phyloP scores from a whole-genome alignment of 73 alveolate species.

The Paramecium primaurelia region DNA sequence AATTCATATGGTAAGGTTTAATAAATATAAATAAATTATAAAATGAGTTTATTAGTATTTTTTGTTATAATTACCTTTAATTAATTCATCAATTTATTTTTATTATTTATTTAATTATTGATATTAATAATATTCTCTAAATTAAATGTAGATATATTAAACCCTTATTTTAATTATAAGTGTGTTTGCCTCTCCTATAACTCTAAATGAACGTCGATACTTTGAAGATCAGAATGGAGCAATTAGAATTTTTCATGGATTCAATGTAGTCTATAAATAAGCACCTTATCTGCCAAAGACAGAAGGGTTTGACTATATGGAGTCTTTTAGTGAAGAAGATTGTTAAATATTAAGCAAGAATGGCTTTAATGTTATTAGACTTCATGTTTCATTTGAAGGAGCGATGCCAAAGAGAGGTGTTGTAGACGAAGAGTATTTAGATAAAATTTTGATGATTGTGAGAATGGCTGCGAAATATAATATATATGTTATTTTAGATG shows the following conservation, averaged over 20 bases:
- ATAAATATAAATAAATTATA: no score
- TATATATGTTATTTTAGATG: constrained; percentile 85
- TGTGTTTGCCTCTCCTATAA: neutral
- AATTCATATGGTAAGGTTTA: no score
- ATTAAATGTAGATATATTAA: neutral
- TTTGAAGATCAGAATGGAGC: neutral
- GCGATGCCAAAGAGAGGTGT: constrained; percentile 79
- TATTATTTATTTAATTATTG: neutral
- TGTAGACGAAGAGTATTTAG: constrained; percentile 79
- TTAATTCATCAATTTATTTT: no score
- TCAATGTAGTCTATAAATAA: constrained; percentile 75
- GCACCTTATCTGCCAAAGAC: constrained; percentile 78
- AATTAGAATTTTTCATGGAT: constrained; percentile 35
- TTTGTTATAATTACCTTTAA: no score
- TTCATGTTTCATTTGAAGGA: constrained; percentile 92
- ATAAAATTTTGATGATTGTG: constrained; percentile 73
- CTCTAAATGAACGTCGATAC: neutral
- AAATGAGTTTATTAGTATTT: no score
- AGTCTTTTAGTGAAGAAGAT: constrained; percentile 80
- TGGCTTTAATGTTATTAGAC: constrained; percentile 85
- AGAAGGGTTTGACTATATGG: constrained; percentile 77
- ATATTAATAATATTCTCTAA: no score
- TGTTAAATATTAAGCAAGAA: constrained; percentile 48
- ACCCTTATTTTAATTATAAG: neutral
- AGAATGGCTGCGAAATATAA: constrained; percentile 76